These are phyloP conservation scores for Thermothielavioides terrestris DNA, from an alignment of 495 filamentous ascomycete genomes.

Conservation along the genomic window DNA sequence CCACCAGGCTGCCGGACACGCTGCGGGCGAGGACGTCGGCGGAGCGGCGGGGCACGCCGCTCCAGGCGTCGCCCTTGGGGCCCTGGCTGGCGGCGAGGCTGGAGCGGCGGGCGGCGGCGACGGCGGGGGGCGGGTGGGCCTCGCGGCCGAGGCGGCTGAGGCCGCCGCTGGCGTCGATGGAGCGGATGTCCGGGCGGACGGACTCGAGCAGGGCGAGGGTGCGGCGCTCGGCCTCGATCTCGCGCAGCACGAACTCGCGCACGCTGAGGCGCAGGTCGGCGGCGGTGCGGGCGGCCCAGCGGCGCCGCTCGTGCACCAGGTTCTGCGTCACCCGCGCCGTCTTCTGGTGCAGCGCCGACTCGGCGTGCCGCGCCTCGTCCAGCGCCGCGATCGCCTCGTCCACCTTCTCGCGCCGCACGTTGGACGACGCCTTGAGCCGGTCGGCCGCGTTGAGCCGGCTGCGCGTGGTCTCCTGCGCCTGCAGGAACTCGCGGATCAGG, in stretches of 20 bases:
- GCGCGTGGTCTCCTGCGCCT: slow-evolving; percentile 72
- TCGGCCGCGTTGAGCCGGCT: slow-evolving; percentile 77
- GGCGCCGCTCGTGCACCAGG: slow-evolving; percentile 76
- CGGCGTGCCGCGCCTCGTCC: slow-evolving; percentile 74
- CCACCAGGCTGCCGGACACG: slow-evolving; percentile 61
- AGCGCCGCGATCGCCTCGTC: slow-evolving; percentile 88
- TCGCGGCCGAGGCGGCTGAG: slow-evolving; percentile 84
- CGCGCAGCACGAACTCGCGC: slow-evolving; percentile 84
- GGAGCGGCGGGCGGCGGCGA: slow-evolving; percentile 48
- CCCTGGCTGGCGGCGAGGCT: slow-evolving; percentile 83
- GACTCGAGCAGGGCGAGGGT: slow-evolving; percentile 86
- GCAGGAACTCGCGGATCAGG: slow-evolving; percentile 84
- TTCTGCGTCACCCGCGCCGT: slow-evolving; percentile 82
- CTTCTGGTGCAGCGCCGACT: slow-evolving; percentile 70
- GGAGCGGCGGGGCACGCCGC: slow-evolving; percentile 73
- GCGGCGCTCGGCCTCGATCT: slow-evolving; percentile 92
- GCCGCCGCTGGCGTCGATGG: slow-evolving; percentile 84
- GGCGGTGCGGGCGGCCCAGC: slow-evolving; percentile 84
- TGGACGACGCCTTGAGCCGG: slow-evolving; percentile 73
- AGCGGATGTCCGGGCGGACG: slow-evolving; percentile 84
- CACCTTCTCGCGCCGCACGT: slow-evolving; percentile 84
- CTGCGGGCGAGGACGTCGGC: slow-evolving; percentile 69
- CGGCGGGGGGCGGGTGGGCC: slow-evolving; percentile 56
- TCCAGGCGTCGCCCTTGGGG: slow-evolving; percentile 94
- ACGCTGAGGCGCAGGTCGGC: slow-evolving; percentile 70